A percentile compares a stretch with the other conserved stretches of the same genome.
Conservation (phyloP, 2,329 filamentous ascomycete genomes). For the Tolypocladium tropicale region DNA sequence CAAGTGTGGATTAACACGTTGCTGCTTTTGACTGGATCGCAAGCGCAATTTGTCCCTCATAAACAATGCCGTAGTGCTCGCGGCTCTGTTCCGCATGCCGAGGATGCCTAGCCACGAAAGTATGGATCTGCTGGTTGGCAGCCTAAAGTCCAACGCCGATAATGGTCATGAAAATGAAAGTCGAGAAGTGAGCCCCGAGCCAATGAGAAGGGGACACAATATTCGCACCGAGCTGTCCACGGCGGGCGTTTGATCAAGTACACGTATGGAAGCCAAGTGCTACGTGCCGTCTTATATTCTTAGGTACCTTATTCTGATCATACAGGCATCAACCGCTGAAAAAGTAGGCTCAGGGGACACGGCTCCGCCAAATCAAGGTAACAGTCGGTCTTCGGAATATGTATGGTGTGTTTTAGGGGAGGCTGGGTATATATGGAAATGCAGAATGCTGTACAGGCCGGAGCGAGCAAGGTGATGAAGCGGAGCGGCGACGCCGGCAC, state of each 20-base stretch:
- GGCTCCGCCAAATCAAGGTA: background rate
- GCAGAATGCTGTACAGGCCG: background rate
- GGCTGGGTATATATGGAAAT: background rate
- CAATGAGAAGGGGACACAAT: background rate
- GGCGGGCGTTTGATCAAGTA: too few relatives aligned
- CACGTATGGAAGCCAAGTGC: too few relatives aligned
- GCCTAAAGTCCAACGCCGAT: too few relatives aligned
- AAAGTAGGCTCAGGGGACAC: background rate
- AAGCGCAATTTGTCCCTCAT: too few relatives aligned
- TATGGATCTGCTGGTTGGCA: too few relatives aligned
- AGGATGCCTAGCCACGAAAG: background rate
- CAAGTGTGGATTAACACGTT: too few relatives aligned
- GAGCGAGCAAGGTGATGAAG: background rate
- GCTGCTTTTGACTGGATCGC: too few relatives aligned
- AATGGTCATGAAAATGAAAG: too few relatives aligned
- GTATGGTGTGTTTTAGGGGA: background rate
- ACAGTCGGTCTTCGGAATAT: background rate
- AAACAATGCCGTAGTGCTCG: background rate
- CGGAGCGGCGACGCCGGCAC: background rate
- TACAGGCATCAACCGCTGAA: background rate
- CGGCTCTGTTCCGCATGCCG: background rate
- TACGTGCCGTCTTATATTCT: background rate
- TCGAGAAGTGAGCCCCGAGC: too few relatives aligned
- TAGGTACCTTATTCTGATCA: background rate
- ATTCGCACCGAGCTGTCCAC: background rate